Evolutionary conservation across 495 filamentous ascomycete genomes (phyloP), one percentile per base, ranked within the genome.

Genomic region (Aspergillus haitiensis): DNA sequence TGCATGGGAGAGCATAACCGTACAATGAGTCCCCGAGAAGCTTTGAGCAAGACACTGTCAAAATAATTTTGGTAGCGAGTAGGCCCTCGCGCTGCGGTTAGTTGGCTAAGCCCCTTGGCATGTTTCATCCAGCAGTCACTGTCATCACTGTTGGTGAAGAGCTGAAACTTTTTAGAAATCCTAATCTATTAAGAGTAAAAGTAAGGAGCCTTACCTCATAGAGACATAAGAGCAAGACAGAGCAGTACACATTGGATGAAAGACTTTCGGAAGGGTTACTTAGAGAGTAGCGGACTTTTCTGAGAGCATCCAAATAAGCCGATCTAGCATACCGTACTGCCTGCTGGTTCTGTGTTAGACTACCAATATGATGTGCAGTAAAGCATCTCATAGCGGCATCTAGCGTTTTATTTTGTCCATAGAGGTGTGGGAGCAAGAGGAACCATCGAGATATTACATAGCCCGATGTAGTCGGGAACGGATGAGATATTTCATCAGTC

Each of bases 121-220:
- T 75, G 72, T 45, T 69, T 70, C 70, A 75, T 75, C 72, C 72
- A 75, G 5, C 69, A 69, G 16, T 68, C 65, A 5, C 68, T 64
- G n/a, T 68, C 61, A n/a, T 68, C 52, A 2, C 60, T 62, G 45
- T 75, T 68, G 13, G 72, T 60, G 55, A 75, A 75, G 2, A 75
- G 65, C 72, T 75, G 3, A n/a, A 36, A 2, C 3, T 7, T 34
- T 11, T 16, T 64, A 55, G 64, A 36, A 18, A 32, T 3, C 37
- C 7, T 10, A 56, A 18, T 12, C 16, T 11, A 34, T n/a, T 6
- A 7, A 21, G 16, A 13, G 21, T 37, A 9, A 52, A 15, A 12
- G 12, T 9, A 21, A 18, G 5, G 18, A 37, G 5, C 31, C 64
- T 61, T 61, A 75, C 72, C 59, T 75, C 72, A 42, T 73, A 75